phyloP scores from a whole-genome alignment of 495 filamentous ascomycete genomes.

The Trichoderma gamsii region DNA sequence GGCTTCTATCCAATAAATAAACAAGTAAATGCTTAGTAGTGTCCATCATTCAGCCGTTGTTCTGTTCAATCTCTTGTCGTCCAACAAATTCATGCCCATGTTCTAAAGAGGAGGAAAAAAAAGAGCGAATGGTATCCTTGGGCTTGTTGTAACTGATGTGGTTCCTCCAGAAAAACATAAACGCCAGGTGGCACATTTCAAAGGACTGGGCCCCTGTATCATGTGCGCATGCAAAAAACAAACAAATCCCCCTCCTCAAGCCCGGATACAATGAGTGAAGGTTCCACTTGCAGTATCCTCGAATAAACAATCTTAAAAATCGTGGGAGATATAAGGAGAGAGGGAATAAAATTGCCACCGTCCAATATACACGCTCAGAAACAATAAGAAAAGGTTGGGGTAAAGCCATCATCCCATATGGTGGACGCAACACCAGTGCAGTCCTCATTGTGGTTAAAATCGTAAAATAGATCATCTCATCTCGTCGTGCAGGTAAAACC shows the following conservation, averaged over 20 bases:
- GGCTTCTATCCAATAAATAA: conserved; percentile 8
- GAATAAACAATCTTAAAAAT: background rate
- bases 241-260: background rate
- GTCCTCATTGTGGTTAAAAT: background rate
- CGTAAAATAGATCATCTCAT: conserved; percentile 7
- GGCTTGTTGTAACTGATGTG: background rate
- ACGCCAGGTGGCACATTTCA: conserved; percentile 9
- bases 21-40: background rate
- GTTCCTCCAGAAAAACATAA: background rate
- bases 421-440: conserved; percentile 10
- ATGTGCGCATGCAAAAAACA: conserved; percentile 4
- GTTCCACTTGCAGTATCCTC: background rate
- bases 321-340: background rate
- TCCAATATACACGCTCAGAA: background rate
- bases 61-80: conserved; percentile 5
- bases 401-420: conserved; percentile 7
- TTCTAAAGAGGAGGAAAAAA: background rate
- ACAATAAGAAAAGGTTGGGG: background rate
- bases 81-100: conserved; percentile 5
- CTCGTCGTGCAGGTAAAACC: conserved; percentile 2
- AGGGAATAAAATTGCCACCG: background rate
- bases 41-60: background rate
- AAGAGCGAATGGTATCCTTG: conserved; percentile 13
- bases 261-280: conserved; percentile 6
- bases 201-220: conserved; percentile 11